Evolutionary conservation across 208 protist genomes (phyloP).

Genomic region (Leishmania major): DNA sequence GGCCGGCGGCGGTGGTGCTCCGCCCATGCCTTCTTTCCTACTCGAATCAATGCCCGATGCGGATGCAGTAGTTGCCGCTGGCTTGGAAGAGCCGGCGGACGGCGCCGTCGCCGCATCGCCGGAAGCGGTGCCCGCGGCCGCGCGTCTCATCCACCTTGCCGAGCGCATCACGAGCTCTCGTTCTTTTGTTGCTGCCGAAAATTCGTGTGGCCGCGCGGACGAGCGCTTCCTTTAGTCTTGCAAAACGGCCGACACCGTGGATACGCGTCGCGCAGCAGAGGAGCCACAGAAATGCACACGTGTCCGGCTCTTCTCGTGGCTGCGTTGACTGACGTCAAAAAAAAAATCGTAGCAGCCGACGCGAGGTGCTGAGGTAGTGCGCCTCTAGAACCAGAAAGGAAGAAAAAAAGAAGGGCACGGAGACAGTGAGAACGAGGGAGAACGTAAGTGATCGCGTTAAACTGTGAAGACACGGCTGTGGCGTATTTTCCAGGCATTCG

Average conservation of each 20-base stretch:
- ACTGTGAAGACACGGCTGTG: background rate
- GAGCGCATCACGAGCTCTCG: background rate
- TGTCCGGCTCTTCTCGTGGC: background rate
- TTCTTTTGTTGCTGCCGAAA: background rate
- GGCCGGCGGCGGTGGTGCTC: conserved; percentile 6
- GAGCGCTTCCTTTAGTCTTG: background rate
- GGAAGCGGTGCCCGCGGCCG: background rate
- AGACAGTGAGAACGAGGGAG: background rate
- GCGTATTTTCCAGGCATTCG: background rate
- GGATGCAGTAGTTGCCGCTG: background rate
- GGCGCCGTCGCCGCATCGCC: background rate
- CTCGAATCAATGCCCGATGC: background rate
- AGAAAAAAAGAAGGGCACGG: background rate
- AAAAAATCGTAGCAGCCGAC: background rate
- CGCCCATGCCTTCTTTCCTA: background rate
- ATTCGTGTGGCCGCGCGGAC: background rate
- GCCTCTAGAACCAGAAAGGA: background rate
- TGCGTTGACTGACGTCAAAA: background rate
- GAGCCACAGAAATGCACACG: background rate
- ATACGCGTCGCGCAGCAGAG: background rate
- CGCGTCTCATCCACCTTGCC: conserved; percentile 7
- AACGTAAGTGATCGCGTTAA: background rate
- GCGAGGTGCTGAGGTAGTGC: background rate
- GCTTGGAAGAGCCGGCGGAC: background rate
- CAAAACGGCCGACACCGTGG: background rate